phyloP scores from a whole-genome alignment of 1,139 yeast species.

The Nakaseomyces glabratus region DNA sequence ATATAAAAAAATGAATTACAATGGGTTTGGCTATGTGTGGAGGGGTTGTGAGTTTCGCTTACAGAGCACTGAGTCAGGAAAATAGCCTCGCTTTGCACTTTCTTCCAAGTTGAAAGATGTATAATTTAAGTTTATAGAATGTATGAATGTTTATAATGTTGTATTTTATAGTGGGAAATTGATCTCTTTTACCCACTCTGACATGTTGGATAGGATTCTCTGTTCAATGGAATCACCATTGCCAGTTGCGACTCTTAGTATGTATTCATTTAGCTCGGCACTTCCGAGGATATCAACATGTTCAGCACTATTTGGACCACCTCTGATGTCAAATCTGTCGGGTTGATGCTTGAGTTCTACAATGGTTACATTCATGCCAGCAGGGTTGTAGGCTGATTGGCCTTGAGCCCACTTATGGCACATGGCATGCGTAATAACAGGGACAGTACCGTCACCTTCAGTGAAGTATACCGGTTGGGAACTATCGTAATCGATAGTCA shows the following conservation, averaged over 20 bases:
- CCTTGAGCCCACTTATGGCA: conserved; percentile 80
- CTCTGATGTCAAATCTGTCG: conserved; percentile 84
- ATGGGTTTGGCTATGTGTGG: no score
- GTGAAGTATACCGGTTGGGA: conserved; percentile 64
- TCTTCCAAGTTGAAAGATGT: no score
- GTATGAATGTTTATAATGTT: no score
- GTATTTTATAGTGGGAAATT: conserved; percentile 32
- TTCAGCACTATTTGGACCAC: conserved; percentile 96
- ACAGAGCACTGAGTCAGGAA: no score
- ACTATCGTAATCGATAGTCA: conserved; percentile 53
- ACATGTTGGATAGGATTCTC: conserved; percentile 49
- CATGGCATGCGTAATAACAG: conserved; percentile 70
- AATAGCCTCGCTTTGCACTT: no score
- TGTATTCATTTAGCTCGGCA: conserved; percentile 79
- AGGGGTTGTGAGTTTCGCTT: no score
- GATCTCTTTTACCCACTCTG: conserved; percentile 37
- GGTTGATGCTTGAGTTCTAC: conserved; percentile 94
- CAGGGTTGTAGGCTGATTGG: conserved; percentile 72
- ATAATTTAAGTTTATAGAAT: no score
- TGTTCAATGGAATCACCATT: conserved; percentile 57
- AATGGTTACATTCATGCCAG: conserved; percentile 55
- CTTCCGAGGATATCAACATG: conserved; percentile 95
- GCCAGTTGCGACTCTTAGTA: conserved; percentile 77
- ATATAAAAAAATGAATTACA: no score
- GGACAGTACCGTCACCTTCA: conserved; percentile 95